A percentile compares a stretch with the other conserved stretches of the same genome.
Evolutionary conservation across 495 filamentous ascomycete genomes (phyloP).

Genomic region (Penicillium antarcticum): DNA sequence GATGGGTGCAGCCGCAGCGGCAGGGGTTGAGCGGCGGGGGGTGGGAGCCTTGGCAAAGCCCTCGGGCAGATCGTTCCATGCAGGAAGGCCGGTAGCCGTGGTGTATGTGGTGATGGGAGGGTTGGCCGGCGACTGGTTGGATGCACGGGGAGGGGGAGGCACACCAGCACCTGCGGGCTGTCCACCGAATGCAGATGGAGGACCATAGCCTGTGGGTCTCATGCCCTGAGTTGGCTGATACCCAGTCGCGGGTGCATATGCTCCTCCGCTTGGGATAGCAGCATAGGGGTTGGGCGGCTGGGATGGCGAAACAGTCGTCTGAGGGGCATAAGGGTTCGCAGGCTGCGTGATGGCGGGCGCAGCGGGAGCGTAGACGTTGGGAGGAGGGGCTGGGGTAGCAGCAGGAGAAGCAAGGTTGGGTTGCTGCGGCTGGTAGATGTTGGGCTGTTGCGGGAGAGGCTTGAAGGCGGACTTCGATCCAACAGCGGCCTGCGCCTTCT

Average conservation of each 20-base stretch:
- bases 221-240: constrained; percentile 50
- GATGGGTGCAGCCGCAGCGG: constrained; percentile 51
- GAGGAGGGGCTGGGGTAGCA: constrained; percentile 14
- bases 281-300: constrained; percentile 61
- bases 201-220: constrained; percentile 21
- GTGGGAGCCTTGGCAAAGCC: constrained; percentile 69
- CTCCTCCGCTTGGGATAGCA: constrained; percentile 36
- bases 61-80: constrained; percentile 95
- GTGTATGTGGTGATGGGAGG: constrained; percentile 57
- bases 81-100: constrained; percentile 63
- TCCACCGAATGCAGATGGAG: constrained; percentile 40
- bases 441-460: constrained; percentile 39
- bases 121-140: constrained; percentile 56
- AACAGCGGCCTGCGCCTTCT: constrained; percentile 28
- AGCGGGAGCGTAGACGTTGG: constrained; percentile 37
- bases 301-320: constrained; percentile 29
- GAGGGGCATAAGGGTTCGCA: constrained; percentile 31
- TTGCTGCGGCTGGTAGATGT: constrained; percentile 37
- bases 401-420: constrained; percentile 30
- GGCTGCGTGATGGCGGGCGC: constrained; percentile 18
- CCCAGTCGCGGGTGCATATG: constrained; percentile 33
- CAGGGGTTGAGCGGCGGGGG: constrained; percentile 69
- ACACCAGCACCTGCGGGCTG: constrained; percentile 36
- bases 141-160: constrained; percentile 57
- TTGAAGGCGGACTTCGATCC: constrained; percentile 25